Conservation (phyloP, 2,329 filamentous ascomycete genomes). For the Cordyceps militaris region DNA sequence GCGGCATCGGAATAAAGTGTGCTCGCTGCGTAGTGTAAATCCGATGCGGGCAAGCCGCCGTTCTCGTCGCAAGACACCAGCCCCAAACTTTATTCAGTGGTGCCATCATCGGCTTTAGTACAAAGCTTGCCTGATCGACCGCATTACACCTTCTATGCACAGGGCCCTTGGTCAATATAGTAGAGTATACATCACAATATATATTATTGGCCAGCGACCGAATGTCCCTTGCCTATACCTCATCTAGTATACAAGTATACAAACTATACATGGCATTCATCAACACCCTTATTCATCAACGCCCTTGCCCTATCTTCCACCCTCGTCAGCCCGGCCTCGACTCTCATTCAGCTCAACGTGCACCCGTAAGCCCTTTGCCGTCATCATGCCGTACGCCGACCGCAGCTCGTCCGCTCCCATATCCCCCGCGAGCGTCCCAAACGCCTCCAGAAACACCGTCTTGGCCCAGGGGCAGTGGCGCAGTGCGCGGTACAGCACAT, state of each 20-base stretch:
- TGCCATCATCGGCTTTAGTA: no score
- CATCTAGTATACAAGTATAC: background rate
- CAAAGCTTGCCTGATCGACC: no score
- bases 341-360: constrained; percentile 44
- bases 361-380: constrained; percentile 41
- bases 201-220: no score
- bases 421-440: constrained; percentile 34
- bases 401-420: constrained; percentile 43
- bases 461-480: constrained; percentile 44
- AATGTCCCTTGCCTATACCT: no score
- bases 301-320: background rate
- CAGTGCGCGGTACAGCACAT: constrained; percentile 42
- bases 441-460: constrained; percentile 44
- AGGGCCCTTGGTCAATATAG: no score
- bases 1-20: background rate
- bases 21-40: background rate
- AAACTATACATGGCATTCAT: background rate
- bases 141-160: no score
- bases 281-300: background rate
- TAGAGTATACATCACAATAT: no score
- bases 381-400: constrained; percentile 41
- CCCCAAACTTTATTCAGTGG: no score
- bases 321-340: constrained; percentile 17
- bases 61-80: no score
- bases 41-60: background rate